Conservation (phyloP, 2,329 filamentous ascomycete genomes). For the Nectriaceae sp. region DNA sequence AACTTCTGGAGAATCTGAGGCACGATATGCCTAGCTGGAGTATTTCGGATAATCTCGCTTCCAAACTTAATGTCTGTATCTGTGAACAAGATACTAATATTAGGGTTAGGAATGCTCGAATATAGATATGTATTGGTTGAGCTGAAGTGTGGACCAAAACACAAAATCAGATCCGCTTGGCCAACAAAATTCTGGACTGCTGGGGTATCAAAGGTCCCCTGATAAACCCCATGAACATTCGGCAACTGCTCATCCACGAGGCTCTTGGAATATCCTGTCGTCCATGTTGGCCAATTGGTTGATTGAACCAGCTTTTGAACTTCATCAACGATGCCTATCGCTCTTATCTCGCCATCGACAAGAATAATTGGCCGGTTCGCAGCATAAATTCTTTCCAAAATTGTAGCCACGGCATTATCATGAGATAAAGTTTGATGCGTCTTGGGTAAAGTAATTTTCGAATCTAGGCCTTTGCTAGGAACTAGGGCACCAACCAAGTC, state of each 20-base stretch:
- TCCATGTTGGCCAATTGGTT: conserved; percentile 50
- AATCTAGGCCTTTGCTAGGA: conserved; percentile 19
- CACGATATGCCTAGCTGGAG: conserved; percentile 22
- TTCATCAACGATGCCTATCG: conserved; percentile 42
- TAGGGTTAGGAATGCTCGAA: conserved; percentile 37
- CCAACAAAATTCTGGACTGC: conserved; percentile 39
- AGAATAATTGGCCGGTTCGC: conserved; percentile 52
- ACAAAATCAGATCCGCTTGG: conserved; percentile 45
- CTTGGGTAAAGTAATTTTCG: conserved; percentile 21
- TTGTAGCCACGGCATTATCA: conserved; percentile 31
- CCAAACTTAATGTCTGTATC: conserved; percentile 34
- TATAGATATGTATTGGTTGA: conserved; percentile 46
- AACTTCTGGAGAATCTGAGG: conserved; percentile 22
- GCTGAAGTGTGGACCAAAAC: conserved; percentile 48
- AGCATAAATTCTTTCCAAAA: conserved; percentile 44
- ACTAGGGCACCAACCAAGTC: conserved; percentile 49
- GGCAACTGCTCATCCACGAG: conserved; percentile 48
- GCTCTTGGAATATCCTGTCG: conserved; percentile 49
- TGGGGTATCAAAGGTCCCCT: conserved; percentile 40
- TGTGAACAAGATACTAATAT: conserved; percentile 35
- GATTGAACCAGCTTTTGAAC: conserved; percentile 43
- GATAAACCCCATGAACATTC: conserved; percentile 52
- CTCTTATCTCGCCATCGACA: conserved; percentile 51
- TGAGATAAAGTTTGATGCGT: conserved; percentile 18
- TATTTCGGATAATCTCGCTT: conserved; percentile 32